Conservation (phyloP, 2,329 filamentous ascomycete genomes). For the Xylaria sp. region DNA sequence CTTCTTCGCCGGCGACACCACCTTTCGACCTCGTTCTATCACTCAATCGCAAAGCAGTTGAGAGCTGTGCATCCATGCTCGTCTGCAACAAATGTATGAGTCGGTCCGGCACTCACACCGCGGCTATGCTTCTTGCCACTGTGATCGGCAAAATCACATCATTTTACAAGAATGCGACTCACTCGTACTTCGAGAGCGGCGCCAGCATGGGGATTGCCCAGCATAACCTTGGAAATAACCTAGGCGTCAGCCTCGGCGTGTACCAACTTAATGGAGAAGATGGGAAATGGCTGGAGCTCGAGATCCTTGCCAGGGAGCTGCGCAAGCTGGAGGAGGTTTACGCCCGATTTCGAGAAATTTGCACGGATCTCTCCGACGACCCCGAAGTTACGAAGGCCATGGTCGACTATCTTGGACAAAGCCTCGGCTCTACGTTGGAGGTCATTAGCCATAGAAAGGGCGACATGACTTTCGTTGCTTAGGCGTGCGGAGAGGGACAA, state of each 20-base stretch:
- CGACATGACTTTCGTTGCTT: conserved; percentile 33
- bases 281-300: conserved; percentile 50
- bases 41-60: conserved; percentile 52
- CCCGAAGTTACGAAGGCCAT: conserved; percentile 49
- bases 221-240: conserved; percentile 23
- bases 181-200: conserved; percentile 43
- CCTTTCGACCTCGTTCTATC: conserved; percentile 50
- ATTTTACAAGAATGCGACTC: conserved; percentile 48
- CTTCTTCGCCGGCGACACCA: conserved; percentile 41
- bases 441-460: conserved; percentile 43
- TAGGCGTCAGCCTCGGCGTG: conserved; percentile 47
- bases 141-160: conserved; percentile 52
- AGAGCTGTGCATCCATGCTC: conserved; percentile 52
- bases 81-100: conserved; percentile 49
- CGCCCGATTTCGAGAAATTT: conserved; percentile 47
- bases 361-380: conserved; percentile 44
- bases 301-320: conserved; percentile 52
- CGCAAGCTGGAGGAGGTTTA: conserved; percentile 52
- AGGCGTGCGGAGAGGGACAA: background rate
- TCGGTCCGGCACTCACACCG: conserved; percentile 46
- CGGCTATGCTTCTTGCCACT: conserved; percentile 53
- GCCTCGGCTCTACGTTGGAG: conserved; percentile 47
- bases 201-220: conserved; percentile 20
- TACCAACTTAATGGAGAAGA: conserved; percentile 52
- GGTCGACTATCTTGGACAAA: conserved; percentile 49